Conservation (phyloP, 2,329 filamentous ascomycete species). For the Pseudogymnoascus sp. region DNA sequence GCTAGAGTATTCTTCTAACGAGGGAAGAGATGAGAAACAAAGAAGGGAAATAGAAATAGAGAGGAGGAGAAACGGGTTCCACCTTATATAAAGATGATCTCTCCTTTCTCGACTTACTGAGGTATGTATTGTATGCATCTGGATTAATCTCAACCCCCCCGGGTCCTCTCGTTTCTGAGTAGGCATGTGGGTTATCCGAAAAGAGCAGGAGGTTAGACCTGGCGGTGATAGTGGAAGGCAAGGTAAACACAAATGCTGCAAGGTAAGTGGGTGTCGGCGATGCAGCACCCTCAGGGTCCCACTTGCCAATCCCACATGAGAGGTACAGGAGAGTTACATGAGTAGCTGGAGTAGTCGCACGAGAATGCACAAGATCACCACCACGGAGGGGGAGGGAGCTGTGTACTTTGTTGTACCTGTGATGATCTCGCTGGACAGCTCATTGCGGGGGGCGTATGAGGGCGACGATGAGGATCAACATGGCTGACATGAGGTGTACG, state of each 20-base stretch:
- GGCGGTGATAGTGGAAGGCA: background rate
- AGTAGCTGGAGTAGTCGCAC: background rate
- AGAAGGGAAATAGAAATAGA: background rate
- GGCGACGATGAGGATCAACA: background rate
- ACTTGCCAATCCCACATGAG: background rate
- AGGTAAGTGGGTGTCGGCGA: background rate
- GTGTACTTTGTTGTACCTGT: background rate
- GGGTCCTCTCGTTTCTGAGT: background rate
- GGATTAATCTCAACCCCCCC: background rate
- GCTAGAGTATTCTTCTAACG: background rate
- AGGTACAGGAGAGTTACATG: background rate
- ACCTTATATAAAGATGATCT: background rate
- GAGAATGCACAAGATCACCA: background rate
- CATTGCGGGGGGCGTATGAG: background rate
- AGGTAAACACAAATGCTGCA: background rate
- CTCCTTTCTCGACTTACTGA: background rate
- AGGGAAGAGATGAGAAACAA: background rate
- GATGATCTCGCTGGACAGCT: background rate
- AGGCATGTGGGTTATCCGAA: background rate
- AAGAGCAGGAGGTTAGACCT: slow-evolving; percentile 2
- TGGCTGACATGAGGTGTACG: background rate
- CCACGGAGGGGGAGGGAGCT: background rate
- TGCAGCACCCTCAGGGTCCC: slow-evolving; percentile 1
- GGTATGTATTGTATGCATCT: background rate
- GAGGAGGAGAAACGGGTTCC: background rate